Percentiles rank a stretch among this genome's conserved stretches.
Conservation (phyloP, 306 rosid species). For the Cicer arietinum region DNA sequence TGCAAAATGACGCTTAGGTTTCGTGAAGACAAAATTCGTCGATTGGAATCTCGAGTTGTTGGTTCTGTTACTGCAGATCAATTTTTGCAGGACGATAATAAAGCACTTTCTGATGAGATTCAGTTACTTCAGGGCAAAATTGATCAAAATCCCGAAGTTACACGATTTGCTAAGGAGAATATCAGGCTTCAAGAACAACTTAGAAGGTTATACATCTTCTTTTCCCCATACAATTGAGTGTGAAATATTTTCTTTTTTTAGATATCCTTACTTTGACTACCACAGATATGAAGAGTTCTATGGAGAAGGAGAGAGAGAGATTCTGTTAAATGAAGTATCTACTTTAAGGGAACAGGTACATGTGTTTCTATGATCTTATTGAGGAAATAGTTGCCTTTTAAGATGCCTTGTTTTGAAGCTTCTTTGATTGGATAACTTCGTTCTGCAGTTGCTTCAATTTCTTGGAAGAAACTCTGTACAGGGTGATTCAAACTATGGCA, state of each 20-base stretch:
- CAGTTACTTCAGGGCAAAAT: constrained; percentile 81
- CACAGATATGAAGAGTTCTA: constrained; percentile 93
- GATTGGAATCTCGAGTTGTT: constrained; percentile 73
- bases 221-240: constrained; percentile 6
- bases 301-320: constrained; percentile 94
- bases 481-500: constrained; percentile 46
- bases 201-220: constrained; percentile 67
- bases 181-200: constrained; percentile 94
- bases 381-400: constrained; percentile 20
- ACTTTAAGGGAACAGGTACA: constrained; percentile 76
- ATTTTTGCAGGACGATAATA: constrained; percentile 76
- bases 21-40: constrained; percentile 90
- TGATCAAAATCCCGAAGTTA: constrained; percentile 94
- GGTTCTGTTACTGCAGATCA: constrained; percentile 67
- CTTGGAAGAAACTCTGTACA: constrained; percentile 63
- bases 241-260: constrained; percentile 12
- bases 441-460: constrained; percentile 74
- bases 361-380: constrained; percentile 39
- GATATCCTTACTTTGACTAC: constrained; percentile 38
- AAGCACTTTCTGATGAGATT: constrained; percentile 76
- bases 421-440: constrained; percentile 25
- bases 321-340: constrained; percentile 73
- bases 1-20: constrained; percentile 96
- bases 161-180: constrained; percentile 90
- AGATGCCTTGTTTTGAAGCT: constrained; percentile 42